Base-by-base conservation (phyloP, 2,329 filamentous ascomycete genomes). In the Colletotrichum musicola region DNA sequence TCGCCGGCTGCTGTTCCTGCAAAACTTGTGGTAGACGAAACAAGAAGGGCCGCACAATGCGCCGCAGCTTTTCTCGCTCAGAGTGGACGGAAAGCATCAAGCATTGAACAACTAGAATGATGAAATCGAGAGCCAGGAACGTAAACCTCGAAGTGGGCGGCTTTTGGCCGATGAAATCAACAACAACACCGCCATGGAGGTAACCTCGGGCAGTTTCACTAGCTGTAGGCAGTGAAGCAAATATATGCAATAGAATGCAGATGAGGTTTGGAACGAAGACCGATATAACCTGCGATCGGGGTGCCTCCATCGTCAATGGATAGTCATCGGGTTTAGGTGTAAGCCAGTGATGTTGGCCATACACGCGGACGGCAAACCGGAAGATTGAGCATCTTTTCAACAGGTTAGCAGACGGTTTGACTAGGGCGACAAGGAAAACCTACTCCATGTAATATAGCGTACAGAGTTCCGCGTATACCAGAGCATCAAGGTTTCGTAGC, bases 361-460 rank as follows among this genome's bases (percentile, higher is more conserved):
- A 74, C 63, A 85, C 82, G 71, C 90, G 87, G 55, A 92, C 78
- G 62, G 89, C 75, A 64, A 92, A 84, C 54, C 88, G 88, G 74
- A 90, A 84, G 75, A 91, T 85, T 38, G 89, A 92, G 76, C 89
- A 91, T 75, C 90, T 92, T 71, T 38, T 69, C 55, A 57, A 16
- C 47, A 61, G 56, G 69, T 74, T 60, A 72, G 71, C 63, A 53
- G 70, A 63, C 53, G n/a, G 3, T 22, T 18, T 16, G 12, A 30
- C 14, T 7, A 40, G 27, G 40, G 10, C 18, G 49, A 35, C 4
- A 38, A n/a, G 25, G 22, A 27, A 10, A 20, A 18, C 59, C 86
- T 82, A 92, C 90, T 92, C 90, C 86, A 92, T 89, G 77, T 92
- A 92, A 76, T 92, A 92, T 73, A 92, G 73, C 50, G 86, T 84